Base-by-base conservation (phyloP, 2,329 filamentous ascomycete genomes). In the Venturia asperata region DNA sequence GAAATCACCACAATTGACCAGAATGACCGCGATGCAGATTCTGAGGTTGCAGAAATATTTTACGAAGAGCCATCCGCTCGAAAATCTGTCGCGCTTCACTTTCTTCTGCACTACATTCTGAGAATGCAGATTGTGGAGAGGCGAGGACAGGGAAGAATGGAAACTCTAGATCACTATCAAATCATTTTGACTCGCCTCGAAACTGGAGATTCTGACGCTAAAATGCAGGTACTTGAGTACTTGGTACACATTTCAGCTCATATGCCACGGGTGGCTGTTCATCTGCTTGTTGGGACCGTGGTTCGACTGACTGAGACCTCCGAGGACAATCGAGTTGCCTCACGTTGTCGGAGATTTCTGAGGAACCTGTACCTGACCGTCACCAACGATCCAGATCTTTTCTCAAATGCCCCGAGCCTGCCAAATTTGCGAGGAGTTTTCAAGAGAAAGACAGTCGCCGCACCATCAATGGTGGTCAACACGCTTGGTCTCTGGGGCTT, bases 291-390 rank as follows among this genome's bases (percentile, higher is more conserved):
- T 19, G 65, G 63, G 55, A 60, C 64, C 45, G 64, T 65, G 13
- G 62, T 66, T 2, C 42, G 63, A 34, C n/a, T 71, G 17, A 68
- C 67, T 47, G 62, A 66, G 42, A 43, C 19, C 7, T 62, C 43
- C 15, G 60, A 43, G 24, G 34, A 62, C 19, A 62, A 47, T 24
- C 30, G 41, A 41, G 60, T 43, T 17, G 30, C 39, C n/a, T 62
- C 60, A 19, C 30, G 37, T 11, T 43, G 39, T 37, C 15, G 43
- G n/a, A 62, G 39, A 11, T 30, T 58, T 27, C 9, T 58, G 15
- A 58, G 30, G 19, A 58, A 6, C 11, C 30, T 60, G 49, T 56
- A 56, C 49, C 15, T 41, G 37, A 42, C 10, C 30, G 37, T 64
- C 52, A 30, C 34, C n/a, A 24, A 52, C 13, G 45, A 47, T 39